Conservation (phyloP, 2,329 filamentous ascomycete species). For the Nothophaeocryptopus gaeumannii region DNA sequence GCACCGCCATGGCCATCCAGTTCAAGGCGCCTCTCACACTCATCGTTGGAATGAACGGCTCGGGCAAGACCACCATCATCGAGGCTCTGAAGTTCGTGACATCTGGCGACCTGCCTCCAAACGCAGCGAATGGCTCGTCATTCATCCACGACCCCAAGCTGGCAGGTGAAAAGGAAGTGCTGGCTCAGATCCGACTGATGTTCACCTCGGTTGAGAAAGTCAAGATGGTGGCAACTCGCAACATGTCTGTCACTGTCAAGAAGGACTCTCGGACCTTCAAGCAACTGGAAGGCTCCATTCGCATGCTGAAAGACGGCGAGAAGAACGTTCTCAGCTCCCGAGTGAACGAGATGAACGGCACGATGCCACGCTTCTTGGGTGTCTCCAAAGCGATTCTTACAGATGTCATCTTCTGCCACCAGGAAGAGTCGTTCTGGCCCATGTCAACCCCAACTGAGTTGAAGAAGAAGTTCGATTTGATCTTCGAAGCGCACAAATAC, state of each 20-base stretch:
- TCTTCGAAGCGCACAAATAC: constrained; percentile 95
- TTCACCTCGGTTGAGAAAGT: constrained; percentile 77
- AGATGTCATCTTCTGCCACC: constrained; percentile 96
- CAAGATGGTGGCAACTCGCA: constrained; percentile 79
- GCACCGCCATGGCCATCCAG: constrained; percentile 71
- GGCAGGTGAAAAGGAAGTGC: constrained; percentile 79
- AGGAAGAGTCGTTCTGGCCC: constrained; percentile 96
- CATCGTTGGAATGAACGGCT: constrained; percentile 96
- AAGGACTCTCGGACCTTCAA: constrained; percentile 74
- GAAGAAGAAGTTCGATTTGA: constrained; percentile 95
- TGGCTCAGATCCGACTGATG: constrained; percentile 86
- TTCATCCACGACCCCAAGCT: constrained; percentile 98
- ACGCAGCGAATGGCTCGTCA: constrained; percentile 78
- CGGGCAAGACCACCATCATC: constrained; percentile 98
- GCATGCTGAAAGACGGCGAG: constrained; percentile 76
- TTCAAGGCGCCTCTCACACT: constrained; percentile 90
- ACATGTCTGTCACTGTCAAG: constrained; percentile 80
- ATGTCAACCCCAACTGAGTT: constrained; percentile 81
- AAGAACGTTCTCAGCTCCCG: constrained; percentile 74
- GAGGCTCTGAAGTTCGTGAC: constrained; percentile 98
- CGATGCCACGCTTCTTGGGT: constrained; percentile 82
- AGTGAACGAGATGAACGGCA: constrained; percentile 68
- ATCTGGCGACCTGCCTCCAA: constrained; percentile 87
- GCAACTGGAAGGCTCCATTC: constrained; percentile 76
- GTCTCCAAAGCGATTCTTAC: constrained; percentile 89